Base-by-base conservation (phyloP, 2,329 filamentous ascomycete species). In the Aspergillus viridinutans region DNA sequence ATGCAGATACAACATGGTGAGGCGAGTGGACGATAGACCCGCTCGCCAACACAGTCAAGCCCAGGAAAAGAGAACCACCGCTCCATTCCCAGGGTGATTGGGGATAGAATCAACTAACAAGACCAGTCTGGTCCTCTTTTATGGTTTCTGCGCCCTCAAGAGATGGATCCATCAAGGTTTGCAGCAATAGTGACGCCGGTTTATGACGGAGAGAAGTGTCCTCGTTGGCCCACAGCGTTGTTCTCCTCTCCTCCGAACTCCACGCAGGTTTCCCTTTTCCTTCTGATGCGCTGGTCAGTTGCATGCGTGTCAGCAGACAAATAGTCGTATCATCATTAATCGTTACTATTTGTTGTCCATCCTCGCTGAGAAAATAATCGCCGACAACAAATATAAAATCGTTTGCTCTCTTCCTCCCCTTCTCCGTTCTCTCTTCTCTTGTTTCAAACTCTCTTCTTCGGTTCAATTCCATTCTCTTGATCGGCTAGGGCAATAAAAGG, bases 11-110 rank as follows among this genome's bases (percentile, higher is more conserved):
- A 54, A 58, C 56, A 60, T 48, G 53, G 55, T 57, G 62, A 62
- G 62, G 62, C 62, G 62, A 64, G 61, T 63, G 62, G 62, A 57
- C 52, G 49, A 56, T 49, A 60, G 65, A 62, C 61, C 59, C 61
- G 63, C 62, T 50, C 59, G 63, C 64, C 64, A 66, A 58, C 62
- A 57, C 61, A 62, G 52, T 43, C 45, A 50, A 48, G 40, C 8
- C 17, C 43, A 53, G 3, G 40, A 49, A 21, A 49, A 28, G 25
- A 49, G n/a, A 48, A 53, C 23, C 29, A 48, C 26, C 9, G 32
- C 23, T 49, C 21, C 23, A 50, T 57, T 58, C 53, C 45, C 45
- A 54, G 40, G 49, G 38, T 47, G 53, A 29, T 35, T 26, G 28
- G 45, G 45, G 53, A 54, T 49, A 49, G 55, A 38, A 55, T 53